Percentiles rank a stretch among this genome's conserved stretches.
phyloP scores from a whole-genome alignment of 164 flowering plant genomes.

The Chimonanthus praecox region DNA sequence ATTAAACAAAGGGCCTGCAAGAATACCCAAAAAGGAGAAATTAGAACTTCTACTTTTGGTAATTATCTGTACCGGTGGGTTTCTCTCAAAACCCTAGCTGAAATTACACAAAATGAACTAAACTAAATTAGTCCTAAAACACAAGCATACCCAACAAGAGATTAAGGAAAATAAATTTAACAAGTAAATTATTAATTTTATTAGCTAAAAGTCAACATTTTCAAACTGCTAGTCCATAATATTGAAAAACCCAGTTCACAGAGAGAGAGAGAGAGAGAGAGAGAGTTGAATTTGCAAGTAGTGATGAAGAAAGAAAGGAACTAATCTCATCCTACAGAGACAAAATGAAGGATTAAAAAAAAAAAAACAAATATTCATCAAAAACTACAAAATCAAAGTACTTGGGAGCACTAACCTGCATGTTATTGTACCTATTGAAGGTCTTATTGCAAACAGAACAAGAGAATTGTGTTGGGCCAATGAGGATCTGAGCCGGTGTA shows the following conservation, averaged over 20 bases:
- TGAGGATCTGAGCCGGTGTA: slow-evolving; percentile 79
- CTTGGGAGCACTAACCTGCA: slow-evolving; percentile 59
- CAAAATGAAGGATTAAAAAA: not conserved
- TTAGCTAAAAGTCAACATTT: not conserved
- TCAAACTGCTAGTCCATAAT: not conserved
- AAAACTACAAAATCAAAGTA: not conserved
- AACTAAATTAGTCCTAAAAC: not conserved
- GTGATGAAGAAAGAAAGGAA: not conserved
- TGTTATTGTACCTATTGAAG: slow-evolving; percentile 93
- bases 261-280: not conserved
- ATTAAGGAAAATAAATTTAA: not conserved
- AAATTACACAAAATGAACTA: not conserved
- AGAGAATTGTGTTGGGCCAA: slow-evolving; percentile 82
- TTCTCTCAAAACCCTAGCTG: not conserved
- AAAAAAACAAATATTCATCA: not conserved
- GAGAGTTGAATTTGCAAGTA: not conserved
- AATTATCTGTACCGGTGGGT: too few relatives aligned
- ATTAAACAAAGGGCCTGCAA: too few relatives aligned
- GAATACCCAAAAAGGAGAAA: too few relatives aligned
- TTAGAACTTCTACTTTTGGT: not conserved
- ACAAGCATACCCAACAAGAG: not conserved
- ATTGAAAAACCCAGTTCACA: not conserved
- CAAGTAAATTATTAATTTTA: not conserved
- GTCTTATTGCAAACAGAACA: slow-evolving; percentile 82
- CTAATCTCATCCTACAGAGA: not conserved